Evolutionary conservation across 805 yeast species (phyloP).

Genomic region (Candida ascalaphidarum): DNA sequence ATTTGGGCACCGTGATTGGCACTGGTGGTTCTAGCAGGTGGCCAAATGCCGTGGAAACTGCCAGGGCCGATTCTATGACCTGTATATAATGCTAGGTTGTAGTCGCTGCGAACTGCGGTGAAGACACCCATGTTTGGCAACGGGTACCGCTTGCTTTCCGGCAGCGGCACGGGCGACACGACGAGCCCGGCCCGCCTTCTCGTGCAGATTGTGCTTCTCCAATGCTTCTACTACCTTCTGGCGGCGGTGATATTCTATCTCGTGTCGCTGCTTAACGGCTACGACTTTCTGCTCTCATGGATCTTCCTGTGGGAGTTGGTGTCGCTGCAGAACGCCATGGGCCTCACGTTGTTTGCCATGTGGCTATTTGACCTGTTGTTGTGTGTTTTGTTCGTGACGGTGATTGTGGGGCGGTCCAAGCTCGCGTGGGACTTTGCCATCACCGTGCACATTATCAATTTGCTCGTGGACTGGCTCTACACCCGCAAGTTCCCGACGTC

Average conservation of each 20-base stretch:
- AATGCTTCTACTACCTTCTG: constrained; percentile 66
- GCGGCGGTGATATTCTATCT: constrained; percentile 61
- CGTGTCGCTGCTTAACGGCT: constrained; percentile 63
- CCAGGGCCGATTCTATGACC: too few species aligned
- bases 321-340: constrained; percentile 68
- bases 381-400: constrained; percentile 75
- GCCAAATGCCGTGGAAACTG: too few species aligned
- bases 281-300: constrained; percentile 58
- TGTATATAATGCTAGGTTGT: too few species aligned
- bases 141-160: too few species aligned
- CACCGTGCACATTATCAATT: constrained; percentile 80
- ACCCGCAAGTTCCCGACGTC: constrained; percentile 62
- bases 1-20: too few species aligned
- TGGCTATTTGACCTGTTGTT: constrained; percentile 83
- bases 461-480: constrained; percentile 59
- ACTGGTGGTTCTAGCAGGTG: too few species aligned
- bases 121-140: too few species aligned
- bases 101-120: too few species aligned
- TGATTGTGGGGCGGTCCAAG: constrained; percentile 87
- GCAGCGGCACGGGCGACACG: neutral
- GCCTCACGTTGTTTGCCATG: constrained; percentile 60
- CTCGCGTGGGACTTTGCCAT: constrained; percentile 94
- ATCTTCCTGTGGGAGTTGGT: constrained; percentile 76
- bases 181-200: constrained; percentile 11
- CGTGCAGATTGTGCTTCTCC: constrained; percentile 70